These are phyloP conservation scores for Physaria fendleri DNA, from an alignment of 345 rosid genomes.

Conservation along the genomic window DNA sequence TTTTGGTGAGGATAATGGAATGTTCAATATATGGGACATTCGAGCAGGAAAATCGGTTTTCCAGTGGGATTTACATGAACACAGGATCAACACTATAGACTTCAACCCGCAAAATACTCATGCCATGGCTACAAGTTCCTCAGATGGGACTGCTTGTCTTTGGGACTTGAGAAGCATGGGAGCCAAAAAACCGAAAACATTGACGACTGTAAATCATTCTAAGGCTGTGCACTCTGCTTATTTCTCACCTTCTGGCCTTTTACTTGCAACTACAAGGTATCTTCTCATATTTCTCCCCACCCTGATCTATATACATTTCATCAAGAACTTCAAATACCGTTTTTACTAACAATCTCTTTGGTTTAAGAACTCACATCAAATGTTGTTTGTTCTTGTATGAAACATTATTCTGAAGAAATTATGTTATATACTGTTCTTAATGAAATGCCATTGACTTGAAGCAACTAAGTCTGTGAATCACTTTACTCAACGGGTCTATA, in stretches of 20 bases:
- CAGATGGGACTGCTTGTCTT: constrained; percentile 66
- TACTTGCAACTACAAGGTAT: constrained; percentile 77
- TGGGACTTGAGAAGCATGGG: constrained; percentile 77
- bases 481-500: background rate
- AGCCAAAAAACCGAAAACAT: constrained; percentile 30
- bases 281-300: background rate
- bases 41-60: constrained; percentile 43
- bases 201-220: constrained; percentile 39
- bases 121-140: constrained; percentile 74
- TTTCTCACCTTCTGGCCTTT: constrained; percentile 80
- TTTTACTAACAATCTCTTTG: background rate
- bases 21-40: constrained; percentile 52
- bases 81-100: constrained; percentile 70
- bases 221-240: constrained; percentile 74
- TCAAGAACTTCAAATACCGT: background rate
- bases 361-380: background rate
- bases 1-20: constrained; percentile 56
- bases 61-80: constrained; percentile 55
- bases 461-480: background rate
- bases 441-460: background rate
- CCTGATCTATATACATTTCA: background rate
- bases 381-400: background rate
- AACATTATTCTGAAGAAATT: background rate
- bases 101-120: constrained; percentile 52
- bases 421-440: background rate